A percentile compares a stretch with the other conserved stretches of the same genome.
These are phyloP conservation scores for Phialemoniopsis sp. DNA, from an alignment of 2,329 filamentous ascomycete species.

Conservation along the genomic window DNA sequence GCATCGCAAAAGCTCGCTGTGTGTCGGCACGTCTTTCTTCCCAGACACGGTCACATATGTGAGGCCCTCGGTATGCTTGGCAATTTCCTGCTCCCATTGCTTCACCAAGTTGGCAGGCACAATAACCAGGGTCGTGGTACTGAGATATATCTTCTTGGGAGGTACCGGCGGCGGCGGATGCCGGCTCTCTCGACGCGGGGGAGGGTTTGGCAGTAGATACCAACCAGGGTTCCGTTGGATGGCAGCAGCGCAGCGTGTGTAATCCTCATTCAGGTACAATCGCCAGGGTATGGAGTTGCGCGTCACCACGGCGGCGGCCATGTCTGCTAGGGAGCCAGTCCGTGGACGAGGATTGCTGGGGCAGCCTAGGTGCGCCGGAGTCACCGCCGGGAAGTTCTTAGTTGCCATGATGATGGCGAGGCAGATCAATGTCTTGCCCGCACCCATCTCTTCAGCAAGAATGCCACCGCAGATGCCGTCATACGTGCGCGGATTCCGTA, in stretches of 20 bases:
- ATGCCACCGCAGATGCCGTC: constrained; percentile 74
- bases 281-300: constrained; percentile 69
- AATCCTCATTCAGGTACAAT: constrained; percentile 50
- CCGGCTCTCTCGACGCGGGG: constrained; percentile 30
- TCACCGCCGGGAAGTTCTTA: constrained; percentile 59
- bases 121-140: constrained; percentile 69
- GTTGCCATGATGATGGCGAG: constrained; percentile 73
- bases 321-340: constrained; percentile 65
- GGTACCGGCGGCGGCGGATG: constrained; percentile 22
- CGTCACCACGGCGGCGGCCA: constrained; percentile 68
- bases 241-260: constrained; percentile 47
- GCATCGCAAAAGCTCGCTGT: constrained; percentile 55
- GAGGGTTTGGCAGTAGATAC: constrained; percentile 51
- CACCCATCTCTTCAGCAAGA: constrained; percentile 75
- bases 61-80: constrained; percentile 68
- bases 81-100: constrained; percentile 81
- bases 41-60: constrained; percentile 60
- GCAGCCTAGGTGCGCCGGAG: constrained; percentile 54
- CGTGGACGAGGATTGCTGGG: constrained; percentile 31
- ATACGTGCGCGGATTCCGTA: constrained; percentile 66
- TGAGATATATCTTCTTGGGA: constrained; percentile 55
- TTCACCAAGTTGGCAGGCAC: constrained; percentile 78
- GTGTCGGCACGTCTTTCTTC: constrained; percentile 49
- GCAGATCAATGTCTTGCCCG: constrained; percentile 86
- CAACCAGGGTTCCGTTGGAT: constrained; percentile 54